Evolutionary conservation across 2,329 filamentous ascomycete species (phyloP), one percentile per base, ranked within the genome.

Genomic region (Colletotrichum sp.): DNA sequence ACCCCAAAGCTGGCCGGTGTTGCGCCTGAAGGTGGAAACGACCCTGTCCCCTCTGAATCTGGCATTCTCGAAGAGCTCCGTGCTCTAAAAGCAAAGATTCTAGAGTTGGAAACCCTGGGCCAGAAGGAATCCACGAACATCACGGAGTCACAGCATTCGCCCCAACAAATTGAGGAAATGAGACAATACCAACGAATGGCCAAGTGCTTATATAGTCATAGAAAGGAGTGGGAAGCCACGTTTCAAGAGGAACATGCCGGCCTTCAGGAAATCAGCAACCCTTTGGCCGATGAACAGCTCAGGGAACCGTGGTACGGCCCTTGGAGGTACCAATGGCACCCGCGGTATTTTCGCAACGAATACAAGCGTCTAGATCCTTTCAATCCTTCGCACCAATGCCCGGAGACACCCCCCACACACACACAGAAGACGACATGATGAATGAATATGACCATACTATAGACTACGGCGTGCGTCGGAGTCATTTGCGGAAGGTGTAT

Each of bases 391-490:
- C 58, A 32, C 4, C 1, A 36, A n/a, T 32, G 28, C 6, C n/a
- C 15, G 0, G 34, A 36, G 34, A 1, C 13, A 3, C 3, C 13
- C 8, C 36, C n/a, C n/a, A n/a, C n/a, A n/a, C n/a, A 21, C 0
- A 55, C 48, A 28, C 3, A 9, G 4, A 6, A 24, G 28, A 62
- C 9, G 60, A 36, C 32, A 10, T 12, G 5, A 62, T 24, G 30
- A 12, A 61, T 1, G 60, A 62, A 2, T 10, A 8, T 13, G 60
- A 62, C 1, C 28, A 36, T 7, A 3, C 2, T 1, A 4, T 62
- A 10, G 18, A 62, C 30, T 62, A 34, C 4, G 13, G 18, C 10
- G 30, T 8, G 0, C 60, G 60, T 1, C 32, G 60, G 2, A 24
- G 15, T 28, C 28, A 8, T 12, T 8, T 64, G 2, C 60, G 60